Evolutionary conservation across 2,329 filamentous ascomycete genomes (phyloP).

Genomic region (Diaporthe sp.): DNA sequence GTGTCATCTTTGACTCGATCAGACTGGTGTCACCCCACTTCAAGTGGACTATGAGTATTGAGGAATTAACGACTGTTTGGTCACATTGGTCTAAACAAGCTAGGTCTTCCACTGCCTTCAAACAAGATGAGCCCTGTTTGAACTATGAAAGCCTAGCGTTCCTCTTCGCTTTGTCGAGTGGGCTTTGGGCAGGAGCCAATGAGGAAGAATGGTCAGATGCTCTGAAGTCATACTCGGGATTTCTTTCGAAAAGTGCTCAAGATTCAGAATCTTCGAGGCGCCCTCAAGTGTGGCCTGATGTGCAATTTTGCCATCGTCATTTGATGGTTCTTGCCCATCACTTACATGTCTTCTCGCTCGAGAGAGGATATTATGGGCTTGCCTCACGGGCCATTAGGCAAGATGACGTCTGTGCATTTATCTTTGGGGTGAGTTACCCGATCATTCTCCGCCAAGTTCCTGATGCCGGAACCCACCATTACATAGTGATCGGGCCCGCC

Average conservation of each 20-base stretch:
- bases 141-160: not conserved
- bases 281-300: not conserved
- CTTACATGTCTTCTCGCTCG: not conserved
- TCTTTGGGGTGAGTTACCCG: not conserved
- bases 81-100: not conserved
- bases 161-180: not conserved
- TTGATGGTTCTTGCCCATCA: fast-evolving
- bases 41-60: too few species aligned
- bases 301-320: not conserved
- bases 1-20: not conserved
- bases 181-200: fast-evolving
- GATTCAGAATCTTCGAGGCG: not conserved
- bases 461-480: not conserved
- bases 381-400: not conserved
- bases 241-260: not conserved
- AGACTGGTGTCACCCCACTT: not conserved
- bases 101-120: too few species aligned
- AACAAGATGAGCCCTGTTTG: not conserved
- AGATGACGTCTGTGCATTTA: not conserved
- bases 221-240: not conserved
- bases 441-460: not conserved
- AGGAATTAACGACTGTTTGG: not conserved
- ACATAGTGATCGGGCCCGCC: not conserved
- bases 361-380: not conserved
- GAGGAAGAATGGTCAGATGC: not conserved